Percentiles rank a stretch among this genome's conserved stretches.
phyloP scores from a whole-genome alignment of 768 basidiomycete genomes.

The Lentinula guzmanii region DNA sequence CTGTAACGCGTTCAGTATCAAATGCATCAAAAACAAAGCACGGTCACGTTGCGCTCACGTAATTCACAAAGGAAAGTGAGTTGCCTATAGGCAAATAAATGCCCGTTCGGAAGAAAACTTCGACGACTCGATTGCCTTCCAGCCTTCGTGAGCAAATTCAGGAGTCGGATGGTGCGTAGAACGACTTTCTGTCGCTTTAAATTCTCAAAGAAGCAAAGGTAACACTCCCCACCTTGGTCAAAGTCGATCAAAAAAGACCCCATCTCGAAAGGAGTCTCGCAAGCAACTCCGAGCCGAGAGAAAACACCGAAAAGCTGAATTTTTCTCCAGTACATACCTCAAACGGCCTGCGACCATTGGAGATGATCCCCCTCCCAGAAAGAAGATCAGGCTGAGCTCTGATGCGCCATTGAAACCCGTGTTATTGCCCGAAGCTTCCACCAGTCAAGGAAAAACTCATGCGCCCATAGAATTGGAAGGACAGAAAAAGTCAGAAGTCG shows the following conservation, averaged over 20 bases:
- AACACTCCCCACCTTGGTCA: slow-evolving; percentile 8
- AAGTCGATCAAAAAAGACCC: slow-evolving; percentile 15
- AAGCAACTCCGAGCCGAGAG: slow-evolving; percentile 54
- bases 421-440: background rate
- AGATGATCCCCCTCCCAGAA: slow-evolving; percentile 41
- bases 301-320: slow-evolving; percentile 60
- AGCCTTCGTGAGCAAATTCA: slow-evolving; percentile 24
- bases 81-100: slow-evolving; percentile 3
- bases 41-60: slow-evolving; percentile 2
- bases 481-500: background rate
- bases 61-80: background rate
- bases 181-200: background rate
- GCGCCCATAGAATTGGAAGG: slow-evolving; percentile 8
- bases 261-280: slow-evolving; percentile 55
- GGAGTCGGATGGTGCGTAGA: slow-evolving; percentile 5
- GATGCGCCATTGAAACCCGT: background rate
- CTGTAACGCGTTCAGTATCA: background rate
- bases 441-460: background rate
- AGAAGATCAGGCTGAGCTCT: slow-evolving; percentile 34
- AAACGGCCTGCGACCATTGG: slow-evolving; percentile 37
- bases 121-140: slow-evolving; percentile 32
- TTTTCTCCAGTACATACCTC: slow-evolving; percentile 33
- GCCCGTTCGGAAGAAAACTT: slow-evolving; percentile 24
- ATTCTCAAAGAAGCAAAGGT: background rate
- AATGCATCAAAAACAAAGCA: background rate